These are phyloP conservation scores for Juglanconis sp. DNA, from an alignment of 2,329 filamentous ascomycete species.

Conservation along the genomic window DNA sequence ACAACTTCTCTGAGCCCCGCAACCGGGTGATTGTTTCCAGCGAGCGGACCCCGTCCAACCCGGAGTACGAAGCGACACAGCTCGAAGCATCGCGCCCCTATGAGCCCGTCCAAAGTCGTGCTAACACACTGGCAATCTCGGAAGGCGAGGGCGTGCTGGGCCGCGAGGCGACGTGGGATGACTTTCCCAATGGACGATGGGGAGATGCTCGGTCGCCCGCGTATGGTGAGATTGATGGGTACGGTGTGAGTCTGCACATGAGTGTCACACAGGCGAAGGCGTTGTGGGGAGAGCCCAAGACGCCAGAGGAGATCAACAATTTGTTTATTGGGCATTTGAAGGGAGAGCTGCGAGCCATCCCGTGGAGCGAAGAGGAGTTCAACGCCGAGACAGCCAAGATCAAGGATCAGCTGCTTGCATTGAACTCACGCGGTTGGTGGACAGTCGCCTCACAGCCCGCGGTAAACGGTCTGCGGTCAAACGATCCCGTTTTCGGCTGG, in stretches of 20 bases:
- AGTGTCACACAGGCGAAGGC: slow-evolving; percentile 77
- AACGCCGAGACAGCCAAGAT: slow-evolving; percentile 83
- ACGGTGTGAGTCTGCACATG: slow-evolving; percentile 92
- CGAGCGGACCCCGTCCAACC: slow-evolving; percentile 50
- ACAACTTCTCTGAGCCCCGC: slow-evolving; percentile 77
- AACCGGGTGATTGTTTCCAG: slow-evolving; percentile 83
- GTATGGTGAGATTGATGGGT: slow-evolving; percentile 97
- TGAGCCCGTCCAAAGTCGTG: slow-evolving; percentile 70
- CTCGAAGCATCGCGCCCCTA: slow-evolving; percentile 74
- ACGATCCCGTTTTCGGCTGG: slow-evolving; percentile 84
- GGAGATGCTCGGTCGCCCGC: slow-evolving; percentile 89
- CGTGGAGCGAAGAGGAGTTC: slow-evolving; percentile 90
- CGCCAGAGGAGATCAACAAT: slow-evolving; percentile 67
- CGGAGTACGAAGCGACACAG: slow-evolving; percentile 69
- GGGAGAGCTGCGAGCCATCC: slow-evolving; percentile 76
- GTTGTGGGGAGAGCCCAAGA: slow-evolving; percentile 79
- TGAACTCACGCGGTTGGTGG: slow-evolving; percentile 89
- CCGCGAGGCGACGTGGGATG: slow-evolving; percentile 96
- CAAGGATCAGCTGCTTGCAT: slow-evolving; percentile 65
- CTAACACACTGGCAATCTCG: slow-evolving; percentile 86
- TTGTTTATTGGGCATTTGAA: slow-evolving; percentile 80
- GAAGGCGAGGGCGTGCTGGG: slow-evolving; percentile 88
- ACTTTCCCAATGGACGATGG: slow-evolving; percentile 95
- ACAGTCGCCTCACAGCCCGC: slow-evolving; percentile 93
- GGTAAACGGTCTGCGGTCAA: slow-evolving; percentile 78